phyloP scores from a whole-genome alignment of 306 rosid genomes.

The Cucumis hystrix region DNA sequence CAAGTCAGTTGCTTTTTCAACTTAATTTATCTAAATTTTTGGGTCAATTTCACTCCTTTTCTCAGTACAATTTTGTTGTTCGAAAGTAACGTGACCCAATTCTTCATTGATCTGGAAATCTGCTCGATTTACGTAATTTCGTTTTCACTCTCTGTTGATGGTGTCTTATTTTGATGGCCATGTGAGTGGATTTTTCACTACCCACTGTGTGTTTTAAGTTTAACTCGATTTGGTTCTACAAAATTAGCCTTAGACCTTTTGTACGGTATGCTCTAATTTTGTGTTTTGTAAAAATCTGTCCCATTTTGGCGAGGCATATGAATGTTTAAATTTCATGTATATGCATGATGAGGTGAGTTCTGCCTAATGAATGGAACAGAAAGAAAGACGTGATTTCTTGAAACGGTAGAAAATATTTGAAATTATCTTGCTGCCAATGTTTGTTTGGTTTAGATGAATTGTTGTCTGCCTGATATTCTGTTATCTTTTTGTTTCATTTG shows the following conservation, averaged over 20 bases:
- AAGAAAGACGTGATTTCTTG: background rate
- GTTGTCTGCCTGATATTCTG: background rate
- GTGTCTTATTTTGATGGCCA: background rate
- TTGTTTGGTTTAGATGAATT: background rate
- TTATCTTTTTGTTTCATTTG: background rate
- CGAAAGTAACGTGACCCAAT: background rate
- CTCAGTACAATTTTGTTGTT: background rate
- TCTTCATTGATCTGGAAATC: conserved; percentile 3
- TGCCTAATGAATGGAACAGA: background rate
- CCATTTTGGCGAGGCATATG: background rate
- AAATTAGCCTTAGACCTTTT: background rate
- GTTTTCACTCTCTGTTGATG: background rate
- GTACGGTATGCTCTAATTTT: background rate
- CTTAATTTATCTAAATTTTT: background rate
- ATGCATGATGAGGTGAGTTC: background rate
- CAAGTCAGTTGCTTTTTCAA: background rate
- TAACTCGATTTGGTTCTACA: background rate
- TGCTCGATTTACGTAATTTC: background rate
- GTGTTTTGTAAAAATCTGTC: background rate
- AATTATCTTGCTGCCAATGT: background rate
- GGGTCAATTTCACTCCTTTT: conserved; percentile 2
- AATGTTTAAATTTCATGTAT: background rate
- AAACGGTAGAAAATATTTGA: background rate
- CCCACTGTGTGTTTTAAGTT: background rate
- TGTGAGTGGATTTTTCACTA: background rate